Conservation (phyloP, 495 filamentous ascomycete species). For the Sabuloglossum arenarium region DNA sequence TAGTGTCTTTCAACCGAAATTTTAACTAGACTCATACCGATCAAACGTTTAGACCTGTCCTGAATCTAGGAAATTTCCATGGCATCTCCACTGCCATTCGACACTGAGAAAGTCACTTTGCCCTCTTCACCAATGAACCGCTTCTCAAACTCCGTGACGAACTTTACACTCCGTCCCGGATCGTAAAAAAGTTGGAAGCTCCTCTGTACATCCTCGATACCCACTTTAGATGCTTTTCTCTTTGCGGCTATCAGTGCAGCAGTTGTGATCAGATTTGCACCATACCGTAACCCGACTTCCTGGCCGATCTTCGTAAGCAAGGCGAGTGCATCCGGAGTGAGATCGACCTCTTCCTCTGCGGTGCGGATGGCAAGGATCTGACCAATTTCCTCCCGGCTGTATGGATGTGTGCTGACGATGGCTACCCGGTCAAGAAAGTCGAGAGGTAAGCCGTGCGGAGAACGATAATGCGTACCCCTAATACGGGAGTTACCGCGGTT, state of each 20-base stretch:
- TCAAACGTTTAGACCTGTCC: not conserved
- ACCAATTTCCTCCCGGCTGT: conserved; percentile 63
- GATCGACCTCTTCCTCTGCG: conserved; percentile 86
- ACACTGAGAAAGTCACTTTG: conserved; percentile 42
- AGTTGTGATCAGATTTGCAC: conserved; percentile 88
- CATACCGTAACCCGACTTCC: conserved; percentile 81
- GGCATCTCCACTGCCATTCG: conserved; percentile 46
- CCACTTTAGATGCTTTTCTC: conserved; percentile 57
- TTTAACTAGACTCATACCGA: not conserved
- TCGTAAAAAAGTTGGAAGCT: conserved; percentile 92
- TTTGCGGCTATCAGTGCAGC: conserved; percentile 65
- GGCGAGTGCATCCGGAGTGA: conserved; percentile 71
- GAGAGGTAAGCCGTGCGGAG: conserved; percentile 80
- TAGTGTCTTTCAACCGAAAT: not conserved
- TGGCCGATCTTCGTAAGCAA: conserved; percentile 88
- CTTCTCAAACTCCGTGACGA: conserved; percentile 77
- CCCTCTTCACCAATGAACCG: conserved; percentile 80
- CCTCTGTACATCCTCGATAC: conserved; percentile 72
- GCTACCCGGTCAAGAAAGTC: conserved; percentile 93
- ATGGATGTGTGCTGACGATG: conserved; percentile 90
- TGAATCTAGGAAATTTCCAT: conserved; percentile 58
- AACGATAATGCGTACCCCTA: conserved; percentile 76
- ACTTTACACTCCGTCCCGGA: conserved; percentile 65
- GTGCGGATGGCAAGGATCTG: conserved; percentile 82
- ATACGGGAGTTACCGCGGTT: conserved; percentile 88